These are phyloP conservation scores for Kuraishia borneana DNA, from an alignment of 805 yeast genomes.

Conservation along the genomic window DNA sequence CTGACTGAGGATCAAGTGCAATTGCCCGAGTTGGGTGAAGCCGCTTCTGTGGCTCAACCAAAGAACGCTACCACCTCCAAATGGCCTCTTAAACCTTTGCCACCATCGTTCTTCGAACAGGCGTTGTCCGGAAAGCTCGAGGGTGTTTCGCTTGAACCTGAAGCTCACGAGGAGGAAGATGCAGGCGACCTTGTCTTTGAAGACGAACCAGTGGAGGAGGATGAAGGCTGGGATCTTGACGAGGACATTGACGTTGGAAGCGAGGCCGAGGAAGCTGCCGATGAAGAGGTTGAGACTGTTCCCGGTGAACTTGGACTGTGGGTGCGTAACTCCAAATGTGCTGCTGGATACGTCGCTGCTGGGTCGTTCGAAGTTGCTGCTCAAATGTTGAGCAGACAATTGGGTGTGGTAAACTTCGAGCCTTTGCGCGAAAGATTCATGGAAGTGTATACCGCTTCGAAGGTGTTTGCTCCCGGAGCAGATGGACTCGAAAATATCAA, in stretches of 20 bases:
- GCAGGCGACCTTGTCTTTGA: constrained; percentile 30
- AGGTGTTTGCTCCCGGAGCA: constrained; percentile 63
- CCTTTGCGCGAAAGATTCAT: constrained; percentile 78
- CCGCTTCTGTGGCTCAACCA: constrained; percentile 36
- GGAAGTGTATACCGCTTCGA: constrained; percentile 74
- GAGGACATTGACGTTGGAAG: constrained; percentile 64
- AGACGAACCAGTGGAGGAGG: constrained; percentile 44
- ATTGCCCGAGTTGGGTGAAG: constrained; percentile 41
- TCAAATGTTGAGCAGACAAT: constrained; percentile 79
- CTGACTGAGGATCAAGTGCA: constrained; percentile 49
- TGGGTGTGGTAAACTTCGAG: constrained; percentile 77
- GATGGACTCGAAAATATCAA: constrained; percentile 64
- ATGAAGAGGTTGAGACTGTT: constrained; percentile 22
- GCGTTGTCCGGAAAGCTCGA: constrained; percentile 76
- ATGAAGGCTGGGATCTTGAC: constrained; percentile 73
- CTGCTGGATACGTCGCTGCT: constrained; percentile 90
- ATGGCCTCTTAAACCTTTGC: constrained; percentile 78
- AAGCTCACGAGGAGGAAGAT: constrained; percentile 16
- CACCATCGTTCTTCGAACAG: constrained; percentile 73
- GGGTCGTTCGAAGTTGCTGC: constrained; percentile 97
- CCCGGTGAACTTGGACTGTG: constrained; percentile 63
- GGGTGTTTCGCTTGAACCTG: constrained; percentile 35
- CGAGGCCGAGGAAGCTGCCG: constrained; percentile 27
- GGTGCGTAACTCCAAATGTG: constrained; percentile 81
- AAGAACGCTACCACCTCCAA: constrained; percentile 29